phyloP scores from a whole-genome alignment of 2,329 filamentous ascomycete species.

The Colletotrichum brevisporum region DNA sequence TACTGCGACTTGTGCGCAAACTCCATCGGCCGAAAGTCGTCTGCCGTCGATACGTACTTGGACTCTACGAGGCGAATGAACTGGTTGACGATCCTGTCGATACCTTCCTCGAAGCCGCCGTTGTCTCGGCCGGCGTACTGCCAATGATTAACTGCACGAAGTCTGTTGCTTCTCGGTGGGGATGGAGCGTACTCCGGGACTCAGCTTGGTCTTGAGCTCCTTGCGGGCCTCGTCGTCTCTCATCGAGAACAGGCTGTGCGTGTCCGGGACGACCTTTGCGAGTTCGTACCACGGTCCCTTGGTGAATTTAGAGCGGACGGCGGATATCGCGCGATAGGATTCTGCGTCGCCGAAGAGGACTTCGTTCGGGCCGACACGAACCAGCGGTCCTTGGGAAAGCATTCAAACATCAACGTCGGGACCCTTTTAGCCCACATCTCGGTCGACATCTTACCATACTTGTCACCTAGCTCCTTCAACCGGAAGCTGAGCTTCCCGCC shows the following conservation, averaged over 20 bases:
- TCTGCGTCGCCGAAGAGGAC: slow-evolving; percentile 42
- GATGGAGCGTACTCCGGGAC: slow-evolving; percentile 28
- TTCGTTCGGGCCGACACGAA: slow-evolving; percentile 42
- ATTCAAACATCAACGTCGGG: slow-evolving; percentile 39
- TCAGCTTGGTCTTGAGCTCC: slow-evolving; percentile 39
- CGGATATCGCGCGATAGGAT: slow-evolving; percentile 27
- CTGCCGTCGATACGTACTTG: slow-evolving; percentile 25
- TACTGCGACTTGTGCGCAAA: slow-evolving; percentile 37
- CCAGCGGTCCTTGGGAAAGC: slow-evolving; percentile 43
- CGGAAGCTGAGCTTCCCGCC: slow-evolving; percentile 28
- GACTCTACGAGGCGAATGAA: slow-evolving; percentile 31
- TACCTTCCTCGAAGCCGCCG: slow-evolving; percentile 26
- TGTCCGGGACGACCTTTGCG: slow-evolving; percentile 33
- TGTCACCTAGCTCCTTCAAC: slow-evolving; percentile 30
- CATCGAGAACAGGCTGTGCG: slow-evolving; percentile 40
- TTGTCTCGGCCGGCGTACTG: slow-evolving; percentile 38
- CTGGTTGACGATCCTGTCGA: slow-evolving; percentile 26
- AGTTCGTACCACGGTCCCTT: slow-evolving; percentile 41
- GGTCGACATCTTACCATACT: slow-evolving; percentile 9
- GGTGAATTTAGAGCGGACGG: slow-evolving; percentile 34
- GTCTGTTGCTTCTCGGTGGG: too few species aligned
- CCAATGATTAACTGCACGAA: too few species aligned
- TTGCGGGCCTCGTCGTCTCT: slow-evolving; percentile 39
- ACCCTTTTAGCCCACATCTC: too few species aligned
- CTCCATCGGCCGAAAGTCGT: slow-evolving; percentile 32